Evolutionary conservation across 192 early-diverging fungal species (phyloP).

Genomic region (Backusella macrospora): DNA sequence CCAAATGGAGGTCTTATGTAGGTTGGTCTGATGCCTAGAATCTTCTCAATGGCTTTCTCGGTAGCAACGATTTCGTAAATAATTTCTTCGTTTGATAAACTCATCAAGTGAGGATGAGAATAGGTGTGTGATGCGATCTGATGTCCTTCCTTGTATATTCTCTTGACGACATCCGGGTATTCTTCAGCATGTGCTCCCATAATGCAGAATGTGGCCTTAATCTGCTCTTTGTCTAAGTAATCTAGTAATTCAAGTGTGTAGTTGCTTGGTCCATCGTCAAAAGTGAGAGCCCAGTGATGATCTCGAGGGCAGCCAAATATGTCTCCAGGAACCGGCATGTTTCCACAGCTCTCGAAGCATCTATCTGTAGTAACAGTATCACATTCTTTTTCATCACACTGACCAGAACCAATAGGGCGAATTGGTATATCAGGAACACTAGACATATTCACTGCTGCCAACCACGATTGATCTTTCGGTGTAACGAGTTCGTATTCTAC

Average conservation of each 20-base stretch:
- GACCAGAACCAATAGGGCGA: conserved; percentile 32
- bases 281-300: conserved; percentile 51
- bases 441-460: conserved; percentile 1
- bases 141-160: conserved; percentile 56
- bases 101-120: conserved; percentile 52
- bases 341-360: conserved; percentile 42
- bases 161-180: conserved; percentile 48
- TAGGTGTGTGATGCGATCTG: conserved; percentile 64
- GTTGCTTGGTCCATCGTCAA: conserved; percentile 58
- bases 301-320: conserved; percentile 29
- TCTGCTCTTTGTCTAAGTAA: conserved; percentile 47
- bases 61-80: conserved; percentile 48
- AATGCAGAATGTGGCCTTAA: conserved; percentile 76
- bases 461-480: conserved; percentile 12
- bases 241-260: conserved; percentile 60
- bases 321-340: conserved; percentile 30
- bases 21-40: conserved; percentile 54
- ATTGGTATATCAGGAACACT: conserved; percentile 19
- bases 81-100: conserved; percentile 44
- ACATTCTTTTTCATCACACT: conserved; percentile 29
- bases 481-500: conserved; percentile 16
- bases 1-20: conserved; percentile 68
- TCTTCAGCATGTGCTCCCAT: conserved; percentile 55
- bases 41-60: conserved; percentile 50
- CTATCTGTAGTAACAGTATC: conserved; percentile 35